Percentiles rank a stretch among this genome's conserved stretches.
phyloP scores from a whole-genome alignment of 208 protist genomes.

The Entamoeba nuttalli region DNA sequence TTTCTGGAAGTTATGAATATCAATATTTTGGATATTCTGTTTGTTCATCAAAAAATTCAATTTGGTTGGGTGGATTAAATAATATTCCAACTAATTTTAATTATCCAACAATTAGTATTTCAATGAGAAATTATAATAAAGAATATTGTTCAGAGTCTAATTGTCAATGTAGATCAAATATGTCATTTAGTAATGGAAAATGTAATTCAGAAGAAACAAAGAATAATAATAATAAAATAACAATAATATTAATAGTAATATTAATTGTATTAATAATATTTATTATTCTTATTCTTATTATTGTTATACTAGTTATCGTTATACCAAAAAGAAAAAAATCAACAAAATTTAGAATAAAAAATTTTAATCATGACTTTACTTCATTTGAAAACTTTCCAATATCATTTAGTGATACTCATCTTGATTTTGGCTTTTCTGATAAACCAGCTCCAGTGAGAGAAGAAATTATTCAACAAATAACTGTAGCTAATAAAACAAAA shows the following conservation, averaged over 20 bases:
- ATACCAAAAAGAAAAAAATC: not conserved
- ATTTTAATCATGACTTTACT: not conserved
- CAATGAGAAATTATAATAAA: not conserved
- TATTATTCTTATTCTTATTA: not conserved
- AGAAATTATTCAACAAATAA: not conserved
- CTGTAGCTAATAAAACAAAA: not conserved
- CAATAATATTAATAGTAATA: not conserved
- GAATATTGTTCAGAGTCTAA: not conserved
- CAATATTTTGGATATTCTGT: not conserved
- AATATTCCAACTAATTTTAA: not conserved
- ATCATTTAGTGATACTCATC: not conserved
- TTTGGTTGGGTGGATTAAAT: not conserved
- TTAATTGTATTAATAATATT: not conserved
- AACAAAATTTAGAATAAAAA: not conserved
- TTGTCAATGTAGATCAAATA: not conserved
- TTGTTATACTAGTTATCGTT: not conserved
- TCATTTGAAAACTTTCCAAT: not conserved
- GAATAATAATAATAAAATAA: not conserved
- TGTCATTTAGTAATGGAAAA: not conserved
- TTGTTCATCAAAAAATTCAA: not conserved
- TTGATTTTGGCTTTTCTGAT: not conserved
- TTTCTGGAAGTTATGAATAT: not conserved
- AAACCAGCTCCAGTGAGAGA: not conserved
- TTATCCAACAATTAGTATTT: not conserved
- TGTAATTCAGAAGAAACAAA: not conserved